Evolutionary conservation across 1,284 basidiomycete species (phyloP).

Genomic region (Malassezia furfur): DNA sequence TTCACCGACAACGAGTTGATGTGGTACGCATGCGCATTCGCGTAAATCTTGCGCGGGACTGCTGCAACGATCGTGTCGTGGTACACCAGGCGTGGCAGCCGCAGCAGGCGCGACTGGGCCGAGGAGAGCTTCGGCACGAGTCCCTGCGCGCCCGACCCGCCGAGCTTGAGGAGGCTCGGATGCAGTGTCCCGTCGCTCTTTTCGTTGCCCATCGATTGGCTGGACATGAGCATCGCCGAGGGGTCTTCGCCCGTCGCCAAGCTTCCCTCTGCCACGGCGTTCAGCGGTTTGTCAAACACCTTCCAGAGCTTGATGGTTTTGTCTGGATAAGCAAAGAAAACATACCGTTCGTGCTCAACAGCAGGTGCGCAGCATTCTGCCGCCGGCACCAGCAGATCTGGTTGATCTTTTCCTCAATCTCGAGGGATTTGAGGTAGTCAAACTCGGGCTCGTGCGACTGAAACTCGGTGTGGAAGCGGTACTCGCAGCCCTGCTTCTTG

Average conservation of each 20-base stretch:
- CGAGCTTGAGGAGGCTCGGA: slow-evolving; percentile 24
- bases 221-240: slow-evolving; percentile 18
- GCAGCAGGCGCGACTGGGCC: slow-evolving; percentile 24
- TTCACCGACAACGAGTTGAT: slow-evolving; percentile 99
- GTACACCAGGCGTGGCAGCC: slow-evolving; percentile 58
- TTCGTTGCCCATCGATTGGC: slow-evolving; percentile 9
- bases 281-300: slow-evolving; percentile 94
- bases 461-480: slow-evolving; percentile 99
- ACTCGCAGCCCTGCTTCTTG: slow-evolving; percentile 97
- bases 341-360: slow-evolving; percentile 75
- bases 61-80: slow-evolving; percentile 98
- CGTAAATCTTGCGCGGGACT: slow-evolving; percentile 95
- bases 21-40: slow-evolving; percentile 98
- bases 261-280: slow-evolving; percentile 94
- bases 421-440: slow-evolving; percentile 97
- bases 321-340: slow-evolving; percentile 52
- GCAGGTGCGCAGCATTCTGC: slow-evolving; percentile 92
- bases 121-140: slow-evolving; percentile 10
- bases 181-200: slow-evolving; percentile 21
- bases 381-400: slow-evolving; percentile 99
- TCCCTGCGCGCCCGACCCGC: not conserved
- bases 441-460: slow-evolving; percentile 99
- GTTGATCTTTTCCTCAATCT: slow-evolving; percentile 99
- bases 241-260: slow-evolving; percentile 55
- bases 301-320: slow-evolving; percentile 99